phyloP scores from a whole-genome alignment of 1,284 basidiomycete species.

The Farysia itapuensis region DNA sequence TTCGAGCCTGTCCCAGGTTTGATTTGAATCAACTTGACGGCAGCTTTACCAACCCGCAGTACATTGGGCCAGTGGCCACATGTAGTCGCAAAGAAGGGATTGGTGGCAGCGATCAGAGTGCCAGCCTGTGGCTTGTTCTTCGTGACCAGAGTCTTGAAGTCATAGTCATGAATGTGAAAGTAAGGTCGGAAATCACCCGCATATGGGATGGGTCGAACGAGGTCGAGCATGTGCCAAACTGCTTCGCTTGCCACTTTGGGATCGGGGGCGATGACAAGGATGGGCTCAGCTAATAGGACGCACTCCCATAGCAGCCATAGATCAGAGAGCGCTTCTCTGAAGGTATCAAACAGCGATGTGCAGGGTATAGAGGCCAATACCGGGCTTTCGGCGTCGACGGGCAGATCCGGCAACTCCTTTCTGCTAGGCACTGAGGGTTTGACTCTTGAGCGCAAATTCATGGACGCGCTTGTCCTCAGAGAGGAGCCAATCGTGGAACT shows the following conservation, averaged over 20 bases:
- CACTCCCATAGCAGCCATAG: slow-evolving; percentile 74
- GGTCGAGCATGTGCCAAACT: slow-evolving; percentile 68
- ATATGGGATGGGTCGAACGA: slow-evolving; percentile 83
- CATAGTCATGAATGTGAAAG: slow-evolving; percentile 91
- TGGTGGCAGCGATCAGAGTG: slow-evolving; percentile 84
- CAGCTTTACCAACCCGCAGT: slow-evolving; percentile 65
- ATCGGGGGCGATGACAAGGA: slow-evolving; percentile 80
- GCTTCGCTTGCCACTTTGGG: slow-evolving; percentile 80
- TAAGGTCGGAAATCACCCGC: slow-evolving; percentile 87
- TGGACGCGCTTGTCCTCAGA: slow-evolving; percentile 16
- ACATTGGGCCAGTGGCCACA: slow-evolving; percentile 92
- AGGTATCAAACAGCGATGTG: slow-evolving; percentile 60
- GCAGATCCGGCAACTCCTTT: slow-evolving; percentile 22
- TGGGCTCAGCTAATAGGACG: slow-evolving; percentile 73
- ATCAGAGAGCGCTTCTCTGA: slow-evolving; percentile 66
- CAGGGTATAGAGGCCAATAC: slow-evolving; percentile 73
- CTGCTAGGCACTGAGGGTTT: slow-evolving; percentile 4
- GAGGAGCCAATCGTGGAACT: neutral
- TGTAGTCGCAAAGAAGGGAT: slow-evolving; percentile 85
- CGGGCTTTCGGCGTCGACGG: slow-evolving; percentile 27
- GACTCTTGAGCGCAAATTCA: slow-evolving; percentile 17
- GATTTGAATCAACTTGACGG: slow-evolving; percentile 30
- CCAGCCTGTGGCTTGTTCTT: slow-evolving; percentile 81
- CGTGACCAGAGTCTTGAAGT: slow-evolving; percentile 75
- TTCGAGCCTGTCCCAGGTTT: slow-evolving; percentile 10